These are phyloP conservation scores for Nepenthes alata DNA, from an alignment of 179 eudicot genomes.

Conservation along the genomic window DNA sequence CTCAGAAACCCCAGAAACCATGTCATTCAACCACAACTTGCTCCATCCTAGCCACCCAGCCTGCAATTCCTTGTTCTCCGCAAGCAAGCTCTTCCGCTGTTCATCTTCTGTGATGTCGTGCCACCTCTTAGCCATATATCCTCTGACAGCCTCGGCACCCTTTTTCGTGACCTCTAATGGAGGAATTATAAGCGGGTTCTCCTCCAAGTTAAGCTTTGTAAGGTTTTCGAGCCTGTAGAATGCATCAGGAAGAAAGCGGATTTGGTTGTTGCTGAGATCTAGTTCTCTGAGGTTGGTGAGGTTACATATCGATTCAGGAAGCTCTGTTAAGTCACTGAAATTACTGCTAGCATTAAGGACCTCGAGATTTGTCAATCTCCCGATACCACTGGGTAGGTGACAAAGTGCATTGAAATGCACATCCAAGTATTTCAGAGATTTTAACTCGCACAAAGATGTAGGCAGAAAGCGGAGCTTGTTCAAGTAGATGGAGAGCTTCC, in stretches of 20 bases:
- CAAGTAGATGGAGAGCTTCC: slow-evolving; percentile 23
- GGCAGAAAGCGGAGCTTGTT: slow-evolving; percentile 42
- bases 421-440: slow-evolving; percentile 25
- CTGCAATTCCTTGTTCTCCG: slow-evolving; percentile 12
- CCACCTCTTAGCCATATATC: slow-evolving; percentile 31
- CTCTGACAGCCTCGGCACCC: slow-evolving; percentile 29
- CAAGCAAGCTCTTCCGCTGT: slow-evolving; percentile 17
- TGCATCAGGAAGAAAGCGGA: slow-evolving; percentile 28
- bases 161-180: slow-evolving; percentile 22
- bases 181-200: slow-evolving; percentile 39
- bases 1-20: slow-evolving; percentile 11
- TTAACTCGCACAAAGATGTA: slow-evolving; percentile 31
- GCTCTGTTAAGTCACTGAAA: slow-evolving; percentile 30
- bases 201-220: slow-evolving; percentile 29
- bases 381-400: slow-evolving; percentile 28
- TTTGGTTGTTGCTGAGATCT: slow-evolving; percentile 47
- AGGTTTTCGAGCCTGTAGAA: slow-evolving; percentile 34
- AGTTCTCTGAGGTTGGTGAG: slow-evolving; percentile 29
- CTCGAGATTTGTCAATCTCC: slow-evolving; percentile 32
- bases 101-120: slow-evolving; percentile 21
- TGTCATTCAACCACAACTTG: slow-evolving; percentile 9
- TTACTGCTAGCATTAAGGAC: slow-evolving; percentile 30
- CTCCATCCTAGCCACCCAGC: slow-evolving; percentile 19
- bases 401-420: slow-evolving; percentile 37
- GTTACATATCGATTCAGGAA: slow-evolving; percentile 32